These are phyloP conservation scores for Porphyrellus cyaneotinctus DNA, from an alignment of 768 basidiomycete genomes.

Conservation along the genomic window DNA sequence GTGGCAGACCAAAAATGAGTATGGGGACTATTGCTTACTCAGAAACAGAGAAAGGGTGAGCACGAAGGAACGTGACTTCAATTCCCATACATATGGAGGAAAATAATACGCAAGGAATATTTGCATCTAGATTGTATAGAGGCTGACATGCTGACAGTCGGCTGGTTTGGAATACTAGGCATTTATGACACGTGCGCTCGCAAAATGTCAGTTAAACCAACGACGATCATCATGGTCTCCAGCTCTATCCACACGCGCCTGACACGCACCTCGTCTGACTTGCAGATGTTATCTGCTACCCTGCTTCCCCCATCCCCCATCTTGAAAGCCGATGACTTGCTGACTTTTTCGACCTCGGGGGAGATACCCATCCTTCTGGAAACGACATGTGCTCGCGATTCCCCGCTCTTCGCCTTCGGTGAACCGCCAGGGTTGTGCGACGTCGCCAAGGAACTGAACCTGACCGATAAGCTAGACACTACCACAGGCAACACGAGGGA, in stretches of 20 bases:
- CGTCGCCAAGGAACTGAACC: conserved; percentile 4
- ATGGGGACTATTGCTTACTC: conserved; percentile 89
- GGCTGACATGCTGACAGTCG: conserved; percentile 17
- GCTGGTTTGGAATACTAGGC: conserved; percentile 19
- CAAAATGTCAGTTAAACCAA: not conserved
- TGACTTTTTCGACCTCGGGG: conserved; percentile 39
- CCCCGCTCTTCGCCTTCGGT: not conserved
- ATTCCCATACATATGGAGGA: conserved; percentile 3
- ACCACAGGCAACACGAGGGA: not conserved
- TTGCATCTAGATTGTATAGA: conserved; percentile 6
- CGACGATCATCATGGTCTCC: conserved; percentile 12
- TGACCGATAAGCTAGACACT: not conserved
- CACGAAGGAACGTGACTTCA: conserved; percentile 24
- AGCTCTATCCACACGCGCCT: conserved; percentile 22
- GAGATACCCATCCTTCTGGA: conserved; percentile 52
- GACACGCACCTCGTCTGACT: conserved; percentile 40
- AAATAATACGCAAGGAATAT: conserved; percentile 11
- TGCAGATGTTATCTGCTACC: conserved; percentile 34
- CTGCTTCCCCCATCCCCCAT: conserved; percentile 46
- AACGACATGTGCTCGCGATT: conserved; percentile 7
- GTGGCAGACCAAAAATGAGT: conserved; percentile 70
- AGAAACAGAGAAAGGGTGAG: conserved; percentile 46
- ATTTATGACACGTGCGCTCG: conserved; percentile 1
- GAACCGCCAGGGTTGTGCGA: conserved; percentile 2
- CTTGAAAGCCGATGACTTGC: conserved; percentile 36